A percentile compares a stretch with the other conserved stretches of the same genome.
Conservation (phyloP, 2,329 filamentous ascomycete species). For the Lecanoromycetidae sp. region DNA sequence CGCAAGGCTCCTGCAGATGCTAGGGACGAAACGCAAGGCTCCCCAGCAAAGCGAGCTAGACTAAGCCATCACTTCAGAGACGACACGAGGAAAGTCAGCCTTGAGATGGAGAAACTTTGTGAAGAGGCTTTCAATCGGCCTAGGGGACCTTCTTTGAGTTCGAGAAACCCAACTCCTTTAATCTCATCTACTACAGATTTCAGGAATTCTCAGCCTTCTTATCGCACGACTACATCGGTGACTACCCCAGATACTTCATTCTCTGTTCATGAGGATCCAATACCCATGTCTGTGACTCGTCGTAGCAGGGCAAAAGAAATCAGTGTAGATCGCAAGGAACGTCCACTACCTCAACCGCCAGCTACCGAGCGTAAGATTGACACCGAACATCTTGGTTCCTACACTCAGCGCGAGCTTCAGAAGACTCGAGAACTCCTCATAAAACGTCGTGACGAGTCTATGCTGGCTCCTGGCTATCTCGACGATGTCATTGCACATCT, state of each 20-base stretch:
- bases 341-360: constrained; percentile 35
- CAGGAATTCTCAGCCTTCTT: constrained; percentile 22
- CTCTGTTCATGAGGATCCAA: constrained; percentile 24
- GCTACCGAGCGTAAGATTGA: constrained; percentile 13
- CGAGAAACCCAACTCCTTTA: constrained; percentile 36
- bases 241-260: constrained; percentile 41
- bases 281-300: constrained; percentile 1
- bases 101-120: constrained; percentile 75
- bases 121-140: constrained; percentile 88
- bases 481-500: constrained; percentile 49
- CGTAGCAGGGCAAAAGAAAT: constrained; percentile 1
- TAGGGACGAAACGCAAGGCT: too few relatives aligned
- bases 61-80: constrained; percentile 50
- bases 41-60: neutral
- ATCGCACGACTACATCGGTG: constrained; percentile 32
- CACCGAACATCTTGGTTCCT: constrained; percentile 38
- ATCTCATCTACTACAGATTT: constrained; percentile 22
- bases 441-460: constrained; percentile 36
- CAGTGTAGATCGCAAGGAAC: constrained; percentile 21
- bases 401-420: constrained; percentile 42
- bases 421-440: constrained; percentile 48
- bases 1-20: neutral
- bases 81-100: constrained; percentile 72
- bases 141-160: constrained; percentile 43
- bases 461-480: constrained; percentile 38